Evolutionary conservation across 2,329 filamentous ascomycete genomes (phyloP).

Genomic region (Verticillium zaregamsianum): DNA sequence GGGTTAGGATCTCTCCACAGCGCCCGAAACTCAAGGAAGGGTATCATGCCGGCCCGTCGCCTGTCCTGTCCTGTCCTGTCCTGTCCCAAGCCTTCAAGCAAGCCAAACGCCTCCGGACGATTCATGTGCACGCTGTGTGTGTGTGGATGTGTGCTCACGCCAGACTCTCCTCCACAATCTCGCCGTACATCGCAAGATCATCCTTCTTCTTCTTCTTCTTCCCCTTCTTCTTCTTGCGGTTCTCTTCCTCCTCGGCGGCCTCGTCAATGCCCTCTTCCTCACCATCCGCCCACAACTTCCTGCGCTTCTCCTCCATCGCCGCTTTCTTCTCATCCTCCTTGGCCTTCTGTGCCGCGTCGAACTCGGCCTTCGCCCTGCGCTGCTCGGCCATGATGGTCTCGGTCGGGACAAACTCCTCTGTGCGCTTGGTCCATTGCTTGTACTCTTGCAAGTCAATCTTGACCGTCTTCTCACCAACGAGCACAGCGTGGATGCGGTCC

Average conservation of each 20-base stretch:
- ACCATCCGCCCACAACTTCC: slow-evolving; percentile 43
- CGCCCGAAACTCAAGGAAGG: neutral
- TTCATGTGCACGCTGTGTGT: too few relatives aligned
- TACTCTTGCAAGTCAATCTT: slow-evolving; percentile 59
- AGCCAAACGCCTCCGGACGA: neutral
- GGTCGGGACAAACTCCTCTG: slow-evolving; percentile 49
- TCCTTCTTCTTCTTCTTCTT: slow-evolving; percentile 26
- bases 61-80: neutral
- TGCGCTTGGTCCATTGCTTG: slow-evolving; percentile 40
- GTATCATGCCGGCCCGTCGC: neutral
- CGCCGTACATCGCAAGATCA: slow-evolving; percentile 20
- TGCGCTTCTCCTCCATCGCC: slow-evolving; percentile 41
- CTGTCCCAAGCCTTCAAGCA: neutral
- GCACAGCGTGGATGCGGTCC: slow-evolving; percentile 55
- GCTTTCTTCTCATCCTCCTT: slow-evolving; percentile 43
- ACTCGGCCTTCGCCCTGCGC: slow-evolving; percentile 39
- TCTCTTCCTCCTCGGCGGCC: neutral
- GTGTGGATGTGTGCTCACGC: neutral
- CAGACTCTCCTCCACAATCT: slow-evolving; percentile 9
- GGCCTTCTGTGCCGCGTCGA: slow-evolving; percentile 38
- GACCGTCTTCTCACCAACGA: slow-evolving; percentile 56
- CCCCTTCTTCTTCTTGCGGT: slow-evolving; percentile 25
- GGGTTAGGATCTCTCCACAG: neutral
- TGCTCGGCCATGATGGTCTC: slow-evolving; percentile 54
- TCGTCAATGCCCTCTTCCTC: slow-evolving; percentile 13